phyloP scores from a whole-genome alignment of 768 basidiomycete genomes.

The Gloeopeniophorella convolvens region DNA sequence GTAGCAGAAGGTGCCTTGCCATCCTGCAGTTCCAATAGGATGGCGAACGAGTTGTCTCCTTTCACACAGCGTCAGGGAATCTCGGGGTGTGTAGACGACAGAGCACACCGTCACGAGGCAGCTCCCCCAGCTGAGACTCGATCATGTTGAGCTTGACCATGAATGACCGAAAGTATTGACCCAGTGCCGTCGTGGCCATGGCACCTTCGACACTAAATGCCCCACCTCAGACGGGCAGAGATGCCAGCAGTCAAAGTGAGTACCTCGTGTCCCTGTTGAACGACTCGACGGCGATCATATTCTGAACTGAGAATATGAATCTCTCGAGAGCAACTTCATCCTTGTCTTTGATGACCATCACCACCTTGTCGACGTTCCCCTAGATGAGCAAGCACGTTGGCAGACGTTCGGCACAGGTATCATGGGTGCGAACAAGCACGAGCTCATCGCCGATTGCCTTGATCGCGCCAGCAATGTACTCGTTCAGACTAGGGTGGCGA shows the following conservation, averaged over 20 bases:
- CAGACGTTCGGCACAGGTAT: neutral
- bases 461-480: constrained; percentile 85
- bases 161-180: constrained; percentile 77
- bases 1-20: constrained; percentile 49
- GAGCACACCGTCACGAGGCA: constrained; percentile 46
- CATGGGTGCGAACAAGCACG: constrained; percentile 37
- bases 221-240: neutral
- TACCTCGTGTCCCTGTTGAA: constrained; percentile 69
- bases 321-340: constrained; percentile 81
- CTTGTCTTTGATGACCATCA: constrained; percentile 79
- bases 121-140: constrained; percentile 59
- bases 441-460: constrained; percentile 80
- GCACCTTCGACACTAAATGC: constrained; percentile 59
- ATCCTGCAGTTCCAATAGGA: constrained; percentile 76
- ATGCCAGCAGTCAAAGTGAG: constrained; percentile 8
- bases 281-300: constrained; percentile 64
- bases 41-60: constrained; percentile 75
- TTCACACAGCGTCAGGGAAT: neutral
- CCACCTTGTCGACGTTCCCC: constrained; percentile 76
- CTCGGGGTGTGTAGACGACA: neutral
- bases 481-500: constrained; percentile 81
- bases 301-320: constrained; percentile 82
- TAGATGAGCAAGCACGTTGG: constrained; percentile 26
- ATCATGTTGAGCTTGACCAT: constrained; percentile 75
- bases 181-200: constrained; percentile 55